Evolutionary conservation across 345 rosid species (phyloP), one percentile per base, ranked within the genome.

Genomic region (Syzygium oleosum): DNA sequence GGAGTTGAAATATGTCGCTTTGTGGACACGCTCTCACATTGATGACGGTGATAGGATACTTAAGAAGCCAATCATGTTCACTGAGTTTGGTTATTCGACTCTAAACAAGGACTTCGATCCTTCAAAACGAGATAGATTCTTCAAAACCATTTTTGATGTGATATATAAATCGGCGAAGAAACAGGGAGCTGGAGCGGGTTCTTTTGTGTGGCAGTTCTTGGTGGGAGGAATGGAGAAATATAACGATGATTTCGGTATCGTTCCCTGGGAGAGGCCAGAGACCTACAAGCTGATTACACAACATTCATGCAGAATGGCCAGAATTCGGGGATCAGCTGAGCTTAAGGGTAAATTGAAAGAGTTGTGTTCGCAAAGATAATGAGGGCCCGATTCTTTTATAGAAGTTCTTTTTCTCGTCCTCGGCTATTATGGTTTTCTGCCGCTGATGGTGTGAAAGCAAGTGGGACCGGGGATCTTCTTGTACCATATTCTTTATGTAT

Each of bases 21-120:
- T 95, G 92, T 97, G 99, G 98, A 91, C 96, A 93, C 93, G 85
- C 10, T 97, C 99, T 38, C 99, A 96, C 93, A 94, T 96, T 79
- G 99, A 97, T 89, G 99, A 97, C 14, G 97, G 98, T 14, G 98
- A 96, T 90, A 88, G 51, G 41, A 97, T 93, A 88, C 91, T 97
- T 80, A 92, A 90, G 83, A 96, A 95, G 91, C 99, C 99, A 15
- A 93, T 97, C 73, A 89, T 97, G 85, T 97, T 97, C 91, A 95
- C 99, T 0, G 99, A 97, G 90, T 96, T 88, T 34, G 99, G 99
- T 38, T 91, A 94, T 85, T 97, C 99, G 0, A 93, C 95, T 91
- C 92, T 94, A 91, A 96, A 93, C 94, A 92, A 92, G 90, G 98
- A 94, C 94, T 96, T 90, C 73, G 78, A 93, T 51, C 95, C 92